These are phyloP conservation scores for Candida jianshihensis DNA, from an alignment of 805 yeast genomes.

Conservation along the genomic window DNA sequence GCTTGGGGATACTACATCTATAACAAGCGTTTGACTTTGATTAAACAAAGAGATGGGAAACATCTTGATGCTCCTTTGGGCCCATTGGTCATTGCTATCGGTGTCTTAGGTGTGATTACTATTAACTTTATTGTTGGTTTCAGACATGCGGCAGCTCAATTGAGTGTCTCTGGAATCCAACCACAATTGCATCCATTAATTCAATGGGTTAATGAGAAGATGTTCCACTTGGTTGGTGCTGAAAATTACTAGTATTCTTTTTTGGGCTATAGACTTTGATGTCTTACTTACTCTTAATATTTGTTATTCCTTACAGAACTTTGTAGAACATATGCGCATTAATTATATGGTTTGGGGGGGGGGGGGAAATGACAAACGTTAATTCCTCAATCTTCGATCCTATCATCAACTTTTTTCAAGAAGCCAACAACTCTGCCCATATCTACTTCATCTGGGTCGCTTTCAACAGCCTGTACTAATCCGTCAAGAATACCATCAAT, in stretches of 20 bases:
- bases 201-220: constrained; percentile 22
- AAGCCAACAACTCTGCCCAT: constrained; percentile 50
- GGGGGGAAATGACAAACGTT: no score
- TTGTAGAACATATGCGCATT: no score
- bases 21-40: constrained; percentile 60
- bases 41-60: constrained; percentile 73
- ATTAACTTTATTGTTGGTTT: constrained; percentile 71
- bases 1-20: constrained; percentile 85
- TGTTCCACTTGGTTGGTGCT: constrained; percentile 29
- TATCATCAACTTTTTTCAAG: constrained; percentile 40
- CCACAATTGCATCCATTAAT: constrained; percentile 19
- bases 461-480: constrained; percentile 82
- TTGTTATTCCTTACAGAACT: no score
- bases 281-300: no score
- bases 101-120: constrained; percentile 56
- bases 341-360: no score
- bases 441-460: constrained; percentile 67
- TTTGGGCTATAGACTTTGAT: not conserved
- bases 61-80: constrained; percentile 90
- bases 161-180: constrained; percentile 7
- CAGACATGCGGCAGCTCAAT: constrained; percentile 28
- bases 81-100: constrained; percentile 71
- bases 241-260: constrained; percentile 3
- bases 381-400: constrained; percentile 2
- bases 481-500: constrained; percentile 82